Evolutionary conservation across 2,329 filamentous ascomycete genomes (phyloP), one percentile per base, ranked within the genome.

Genomic region (Colletotrichum endophyticum): DNA sequence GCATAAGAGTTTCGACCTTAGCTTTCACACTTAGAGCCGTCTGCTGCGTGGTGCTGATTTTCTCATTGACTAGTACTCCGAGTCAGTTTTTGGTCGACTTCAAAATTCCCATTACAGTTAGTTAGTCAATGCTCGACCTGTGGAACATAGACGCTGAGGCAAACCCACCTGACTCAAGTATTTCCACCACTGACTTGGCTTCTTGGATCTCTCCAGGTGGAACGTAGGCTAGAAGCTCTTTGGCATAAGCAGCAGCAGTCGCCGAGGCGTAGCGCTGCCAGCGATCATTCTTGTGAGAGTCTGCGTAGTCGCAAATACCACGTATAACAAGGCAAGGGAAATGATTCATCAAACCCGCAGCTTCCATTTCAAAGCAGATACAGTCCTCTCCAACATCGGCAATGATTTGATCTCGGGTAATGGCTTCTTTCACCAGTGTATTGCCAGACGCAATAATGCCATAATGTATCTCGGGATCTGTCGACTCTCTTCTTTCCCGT

Each of bases 241-340:
- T 30, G 22, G 83, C 83, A 5, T 78, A 81, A 9, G 81, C 81
- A 1, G 84, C 84, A 0, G 85, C 84, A 0, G 81, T 81, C n/a
- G 78, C 78, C 1, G 86, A 83, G 0, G 85, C 85, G 74, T 85
- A 86, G 1, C 49, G 44, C 22, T 86, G 83, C 85, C 84, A 87
- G 8, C 49, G 57, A 9, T 87, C 82, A 25, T 81, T 82, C 69
- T 86, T 87, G 70, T 86, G 84, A 1, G 80, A 83, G 72, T 87
- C 85, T 9, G 84, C 80, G 61, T 87, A 87, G 61, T 86, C 83
- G 30, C 82, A 87, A 0, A 87, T 85, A 0, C 85, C 85, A n/a
- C 84, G 81, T 27, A 87, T 84, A 0, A 84, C 80, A 0, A 87
- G 71, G 36, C 83, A 87, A 0, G 83, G 82, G 4, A 84, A 79